These are phyloP conservation scores for Aspergillus sclerotialis DNA, from an alignment of 2,329 filamentous ascomycete genomes.

Conservation along the genomic window DNA sequence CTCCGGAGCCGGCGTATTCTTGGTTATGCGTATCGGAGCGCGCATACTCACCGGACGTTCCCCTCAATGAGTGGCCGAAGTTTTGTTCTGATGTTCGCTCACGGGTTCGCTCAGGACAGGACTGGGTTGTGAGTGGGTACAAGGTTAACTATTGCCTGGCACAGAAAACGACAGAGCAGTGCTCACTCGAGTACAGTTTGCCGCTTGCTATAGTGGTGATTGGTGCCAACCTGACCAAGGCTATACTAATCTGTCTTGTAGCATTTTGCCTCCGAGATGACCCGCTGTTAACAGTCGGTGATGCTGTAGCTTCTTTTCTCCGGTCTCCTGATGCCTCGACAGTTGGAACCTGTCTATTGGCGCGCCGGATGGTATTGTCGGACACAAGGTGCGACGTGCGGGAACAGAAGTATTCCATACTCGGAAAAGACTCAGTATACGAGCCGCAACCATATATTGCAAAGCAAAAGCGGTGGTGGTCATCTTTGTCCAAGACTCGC, in stretches of 20 bases:
- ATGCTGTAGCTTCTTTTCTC: conserved; percentile 6
- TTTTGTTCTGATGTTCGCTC: too few species aligned
- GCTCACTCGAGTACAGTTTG: not conserved
- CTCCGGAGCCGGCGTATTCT: too few species aligned
- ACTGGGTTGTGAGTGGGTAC: not conserved
- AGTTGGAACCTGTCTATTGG: conserved; percentile 1
- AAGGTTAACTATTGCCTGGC: not conserved
- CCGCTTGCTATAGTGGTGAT: not conserved
- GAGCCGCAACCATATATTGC: too few species aligned
- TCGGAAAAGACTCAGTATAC: not conserved
- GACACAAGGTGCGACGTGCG: too few species aligned
- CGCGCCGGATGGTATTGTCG: not conserved
- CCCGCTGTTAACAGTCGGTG: conserved; percentile 4
- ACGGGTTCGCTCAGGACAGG: too few species aligned
- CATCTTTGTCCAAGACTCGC: too few species aligned
- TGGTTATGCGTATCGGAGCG: not conserved
- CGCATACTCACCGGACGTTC: not conserved
- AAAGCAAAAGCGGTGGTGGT: too few species aligned
- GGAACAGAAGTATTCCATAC: not conserved
- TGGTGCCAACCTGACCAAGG: not conserved
- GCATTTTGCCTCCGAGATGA: not conserved
- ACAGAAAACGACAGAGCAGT: not conserved
- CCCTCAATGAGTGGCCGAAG: too few species aligned
- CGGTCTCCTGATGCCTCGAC: conserved; percentile 1
- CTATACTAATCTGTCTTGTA: not conserved